These are phyloP conservation scores for Paracamarosporium sp. DNA, from an alignment of 2,329 filamentous ascomycete genomes.

Conservation along the genomic window DNA sequence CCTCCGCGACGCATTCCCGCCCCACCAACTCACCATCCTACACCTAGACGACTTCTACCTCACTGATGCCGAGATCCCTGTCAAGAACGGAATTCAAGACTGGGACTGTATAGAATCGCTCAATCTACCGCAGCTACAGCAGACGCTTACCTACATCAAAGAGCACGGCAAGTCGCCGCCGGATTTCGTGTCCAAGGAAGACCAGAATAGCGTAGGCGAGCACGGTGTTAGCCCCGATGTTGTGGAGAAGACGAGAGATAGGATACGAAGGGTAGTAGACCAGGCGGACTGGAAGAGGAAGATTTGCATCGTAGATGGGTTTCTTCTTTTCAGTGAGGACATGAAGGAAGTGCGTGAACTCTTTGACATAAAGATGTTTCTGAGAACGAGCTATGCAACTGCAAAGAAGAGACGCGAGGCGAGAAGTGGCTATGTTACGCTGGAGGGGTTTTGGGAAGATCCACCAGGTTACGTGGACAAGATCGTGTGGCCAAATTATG, in stretches of 20 bases:
- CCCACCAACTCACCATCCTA: slow-evolving; percentile 71
- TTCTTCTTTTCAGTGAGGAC: slow-evolving; percentile 76
- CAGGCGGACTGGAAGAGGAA: slow-evolving; percentile 26
- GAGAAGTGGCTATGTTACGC: slow-evolving; percentile 77
- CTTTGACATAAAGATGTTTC: slow-evolving; percentile 79
- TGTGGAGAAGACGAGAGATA: slow-evolving; percentile 46
- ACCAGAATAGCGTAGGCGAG: slow-evolving; percentile 61
- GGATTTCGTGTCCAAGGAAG: slow-evolving; percentile 61
- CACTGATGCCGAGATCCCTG: slow-evolving; percentile 71
- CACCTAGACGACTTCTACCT: slow-evolving; percentile 98
- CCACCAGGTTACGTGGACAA: slow-evolving; percentile 93
- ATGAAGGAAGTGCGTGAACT: slow-evolving; percentile 60
- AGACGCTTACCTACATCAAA: slow-evolving; percentile 74
- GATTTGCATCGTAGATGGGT: slow-evolving; percentile 81
- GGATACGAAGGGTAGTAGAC: slow-evolving; percentile 19
- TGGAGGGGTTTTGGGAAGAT: slow-evolving; percentile 91
- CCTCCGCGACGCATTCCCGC: slow-evolving; percentile 79
- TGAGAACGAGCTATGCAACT: slow-evolving; percentile 68
- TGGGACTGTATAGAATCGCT: slow-evolving; percentile 91
- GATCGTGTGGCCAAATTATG: slow-evolving; percentile 96
- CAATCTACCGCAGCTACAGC: slow-evolving; percentile 71
- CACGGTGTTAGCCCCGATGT: slow-evolving; percentile 36
- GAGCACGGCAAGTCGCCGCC: slow-evolving; percentile 68
- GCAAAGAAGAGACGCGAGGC: slow-evolving; percentile 72
- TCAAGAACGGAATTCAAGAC: slow-evolving; percentile 69